Conservation (phyloP, 2,329 filamentous ascomycete species). For the Hirsutella rhossiliensis region DNA sequence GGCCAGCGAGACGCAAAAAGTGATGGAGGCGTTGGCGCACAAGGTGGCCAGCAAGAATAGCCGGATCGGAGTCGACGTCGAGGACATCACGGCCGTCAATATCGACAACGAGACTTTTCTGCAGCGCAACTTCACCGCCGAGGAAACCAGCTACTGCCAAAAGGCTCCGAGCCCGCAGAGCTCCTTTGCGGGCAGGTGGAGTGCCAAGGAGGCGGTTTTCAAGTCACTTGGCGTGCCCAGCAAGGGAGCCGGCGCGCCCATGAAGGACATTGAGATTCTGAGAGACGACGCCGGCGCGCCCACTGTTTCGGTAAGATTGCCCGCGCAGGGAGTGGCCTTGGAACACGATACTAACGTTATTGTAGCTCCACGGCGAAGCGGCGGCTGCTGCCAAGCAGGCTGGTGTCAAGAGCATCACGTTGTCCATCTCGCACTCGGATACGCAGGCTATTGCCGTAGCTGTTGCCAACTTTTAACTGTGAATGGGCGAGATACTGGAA, state of each 20-base stretch:
- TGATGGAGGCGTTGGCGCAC: slow-evolving; percentile 67
- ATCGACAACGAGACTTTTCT: slow-evolving; percentile 90
- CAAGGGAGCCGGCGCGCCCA: slow-evolving; percentile 74
- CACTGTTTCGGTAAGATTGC: slow-evolving; percentile 63
- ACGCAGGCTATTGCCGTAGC: slow-evolving; percentile 91
- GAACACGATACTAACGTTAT: slow-evolving; percentile 21
- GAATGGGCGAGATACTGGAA: neutral
- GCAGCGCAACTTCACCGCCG: slow-evolving; percentile 81
- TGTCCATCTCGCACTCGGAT: slow-evolving; percentile 95
- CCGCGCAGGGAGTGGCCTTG: neutral
- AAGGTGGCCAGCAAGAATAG: slow-evolving; percentile 45
- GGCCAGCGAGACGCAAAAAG: slow-evolving; percentile 54
- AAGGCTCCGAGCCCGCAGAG: slow-evolving; percentile 70
- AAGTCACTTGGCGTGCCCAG: slow-evolving; percentile 85
- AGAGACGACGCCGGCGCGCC: slow-evolving; percentile 75
- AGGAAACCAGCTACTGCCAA: slow-evolving; percentile 78
- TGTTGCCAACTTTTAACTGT: slow-evolving; percentile 59
- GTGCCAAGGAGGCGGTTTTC: slow-evolving; percentile 96
- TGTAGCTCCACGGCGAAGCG: slow-evolving; percentile 74
- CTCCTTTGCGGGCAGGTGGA: slow-evolving; percentile 92
- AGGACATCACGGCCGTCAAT: slow-evolving; percentile 78
- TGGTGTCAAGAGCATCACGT: slow-evolving; percentile 76
- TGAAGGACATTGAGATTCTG: slow-evolving; percentile 91
- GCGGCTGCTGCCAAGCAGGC: slow-evolving; percentile 72
- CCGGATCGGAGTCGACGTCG: slow-evolving; percentile 88